Percentiles rank a stretch among this genome's conserved stretches.
Conservation (phyloP, 371 early-diverging fungal species). For the Syncephalastrum monosporum region DNA sequence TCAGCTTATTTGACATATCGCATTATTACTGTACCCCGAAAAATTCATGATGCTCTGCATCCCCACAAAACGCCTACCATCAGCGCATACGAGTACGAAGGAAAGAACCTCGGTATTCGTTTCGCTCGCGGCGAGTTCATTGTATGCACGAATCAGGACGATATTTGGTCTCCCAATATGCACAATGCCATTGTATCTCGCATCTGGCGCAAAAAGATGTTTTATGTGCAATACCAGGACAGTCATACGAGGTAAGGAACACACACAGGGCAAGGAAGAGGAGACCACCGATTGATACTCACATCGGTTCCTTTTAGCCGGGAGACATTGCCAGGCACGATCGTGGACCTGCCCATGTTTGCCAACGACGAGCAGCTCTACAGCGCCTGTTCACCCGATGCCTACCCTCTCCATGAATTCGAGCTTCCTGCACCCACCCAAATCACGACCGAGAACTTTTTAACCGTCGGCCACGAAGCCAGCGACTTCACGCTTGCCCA, state of each 20-base stretch:
- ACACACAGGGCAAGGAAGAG: neutral
- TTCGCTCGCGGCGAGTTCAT: slow-evolving; percentile 48
- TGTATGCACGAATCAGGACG: slow-evolving; percentile 46
- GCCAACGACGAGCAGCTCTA: slow-evolving; percentile 26
- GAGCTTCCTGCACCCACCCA: slow-evolving; percentile 9
- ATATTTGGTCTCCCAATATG: slow-evolving; percentile 47
- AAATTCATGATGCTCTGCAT: slow-evolving; percentile 30
- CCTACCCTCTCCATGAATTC: slow-evolving; percentile 13
- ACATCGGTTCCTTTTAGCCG: slow-evolving; percentile 13
- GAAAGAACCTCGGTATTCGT: slow-evolving; percentile 46
- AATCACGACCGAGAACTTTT: slow-evolving; percentile 25
- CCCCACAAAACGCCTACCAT: slow-evolving; percentile 13
- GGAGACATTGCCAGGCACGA: slow-evolving; percentile 28
- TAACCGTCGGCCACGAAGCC: slow-evolving; percentile 34
- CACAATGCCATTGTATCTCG: slow-evolving; percentile 42
- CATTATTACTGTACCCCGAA: slow-evolving; percentile 41
- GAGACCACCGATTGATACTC: neutral
- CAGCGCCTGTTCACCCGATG: slow-evolving; percentile 18
- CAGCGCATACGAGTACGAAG: slow-evolving; percentile 39
- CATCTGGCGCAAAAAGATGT: slow-evolving; percentile 32
- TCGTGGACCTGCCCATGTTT: slow-evolving; percentile 29
- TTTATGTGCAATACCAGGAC: slow-evolving; percentile 44
- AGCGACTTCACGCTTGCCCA: slow-evolving; percentile 48
- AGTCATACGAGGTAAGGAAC: slow-evolving; percentile 27
- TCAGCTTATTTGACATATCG: slow-evolving; percentile 40